These are phyloP conservation scores for Kalmanozyma brasiliensis DNA, from an alignment of 1,284 basidiomycete genomes.

Conservation along the genomic window DNA sequence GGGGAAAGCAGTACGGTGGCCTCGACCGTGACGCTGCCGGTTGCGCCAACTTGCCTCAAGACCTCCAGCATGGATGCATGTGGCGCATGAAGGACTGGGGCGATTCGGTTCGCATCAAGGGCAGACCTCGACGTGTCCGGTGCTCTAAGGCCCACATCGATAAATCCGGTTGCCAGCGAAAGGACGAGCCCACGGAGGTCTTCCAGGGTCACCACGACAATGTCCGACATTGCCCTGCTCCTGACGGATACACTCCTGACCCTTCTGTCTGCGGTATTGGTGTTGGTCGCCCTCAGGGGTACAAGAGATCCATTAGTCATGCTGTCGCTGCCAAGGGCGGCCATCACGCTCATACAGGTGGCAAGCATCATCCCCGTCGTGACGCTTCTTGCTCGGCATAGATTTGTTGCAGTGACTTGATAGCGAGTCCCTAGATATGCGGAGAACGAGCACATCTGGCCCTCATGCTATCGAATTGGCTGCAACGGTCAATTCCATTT, in stretches of 20 bases:
- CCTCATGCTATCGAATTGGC: no score
- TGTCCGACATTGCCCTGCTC: slow-evolving; percentile 8
- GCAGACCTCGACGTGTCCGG: slow-evolving; percentile 18
- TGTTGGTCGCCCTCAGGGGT: no score
- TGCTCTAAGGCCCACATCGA: slow-evolving; percentile 48
- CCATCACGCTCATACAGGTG: no score
- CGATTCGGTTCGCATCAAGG: slow-evolving; percentile 19
- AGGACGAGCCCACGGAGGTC: slow-evolving; percentile 16
- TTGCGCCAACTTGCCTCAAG: slow-evolving; percentile 26
- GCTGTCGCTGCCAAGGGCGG: not conserved
- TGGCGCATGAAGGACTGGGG: slow-evolving; percentile 44
- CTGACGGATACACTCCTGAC: slow-evolving; percentile 31
- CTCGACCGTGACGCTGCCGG: slow-evolving; percentile 24
- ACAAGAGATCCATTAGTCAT: slow-evolving; percentile 7
- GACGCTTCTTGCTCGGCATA: no score
- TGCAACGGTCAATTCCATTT: no score
- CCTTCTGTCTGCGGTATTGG: slow-evolving; percentile 26
- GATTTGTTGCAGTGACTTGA: no score
- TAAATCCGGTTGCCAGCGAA: slow-evolving; percentile 39
- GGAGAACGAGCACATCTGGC: no score
- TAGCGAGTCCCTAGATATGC: no score
- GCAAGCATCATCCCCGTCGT: no score
- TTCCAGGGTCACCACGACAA: slow-evolving; percentile 7
- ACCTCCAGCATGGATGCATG: slow-evolving; percentile 34
- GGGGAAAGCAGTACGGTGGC: slow-evolving; percentile 41